A percentile compares a stretch with the other conserved stretches of the same genome.
These are phyloP conservation scores for Nitzschia palea DNA, from an alignment of 108 stramenopile species.

Conservation along the genomic window DNA sequence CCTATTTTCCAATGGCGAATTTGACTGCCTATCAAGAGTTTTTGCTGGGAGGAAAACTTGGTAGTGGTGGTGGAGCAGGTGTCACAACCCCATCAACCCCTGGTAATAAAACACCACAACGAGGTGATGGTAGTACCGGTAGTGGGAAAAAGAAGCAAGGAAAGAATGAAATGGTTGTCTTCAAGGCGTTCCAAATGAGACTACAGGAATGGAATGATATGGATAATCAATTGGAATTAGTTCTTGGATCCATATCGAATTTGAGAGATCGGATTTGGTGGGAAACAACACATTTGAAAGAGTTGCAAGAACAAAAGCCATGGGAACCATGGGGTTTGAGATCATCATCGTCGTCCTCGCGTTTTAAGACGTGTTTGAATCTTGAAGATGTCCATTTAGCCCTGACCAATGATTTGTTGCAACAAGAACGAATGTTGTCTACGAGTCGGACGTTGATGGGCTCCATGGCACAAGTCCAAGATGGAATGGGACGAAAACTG, in stretches of 20 bases:
- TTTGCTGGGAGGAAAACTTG: conserved; percentile 19
- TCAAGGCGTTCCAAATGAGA: conserved; percentile 53
- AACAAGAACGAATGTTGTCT: conserved; percentile 77
- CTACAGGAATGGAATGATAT: conserved; percentile 63
- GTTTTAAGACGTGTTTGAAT: conserved; percentile 1
- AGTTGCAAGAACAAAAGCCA: conserved; percentile 7
- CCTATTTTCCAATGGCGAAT: too few relatives aligned
- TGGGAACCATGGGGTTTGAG: background rate
- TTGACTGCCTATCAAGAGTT: conserved; percentile 26
- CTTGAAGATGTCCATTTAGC: conserved; percentile 57
- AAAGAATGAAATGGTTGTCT: conserved; percentile 29
- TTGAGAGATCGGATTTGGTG: conserved; percentile 56
- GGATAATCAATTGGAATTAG: conserved; percentile 50
- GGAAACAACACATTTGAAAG: conserved; percentile 40
- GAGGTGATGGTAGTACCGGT: background rate
- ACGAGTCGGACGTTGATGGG: conserved; percentile 49
- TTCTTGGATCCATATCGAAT: conserved; percentile 59
- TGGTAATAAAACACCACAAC: background rate
- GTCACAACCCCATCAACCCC: background rate
- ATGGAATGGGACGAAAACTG: conserved; percentile 67
- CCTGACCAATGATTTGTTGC: conserved; percentile 56
- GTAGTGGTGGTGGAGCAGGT: background rate
- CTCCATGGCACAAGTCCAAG: conserved; percentile 54
- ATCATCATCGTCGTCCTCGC: conserved; percentile 6
- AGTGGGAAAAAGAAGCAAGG: conserved; percentile 1